Evolutionary conservation across 108 stramenopile genomes (phyloP), one percentile per base, ranked within the genome.

Genomic region (Cyclostephanos tholiformis): DNA sequence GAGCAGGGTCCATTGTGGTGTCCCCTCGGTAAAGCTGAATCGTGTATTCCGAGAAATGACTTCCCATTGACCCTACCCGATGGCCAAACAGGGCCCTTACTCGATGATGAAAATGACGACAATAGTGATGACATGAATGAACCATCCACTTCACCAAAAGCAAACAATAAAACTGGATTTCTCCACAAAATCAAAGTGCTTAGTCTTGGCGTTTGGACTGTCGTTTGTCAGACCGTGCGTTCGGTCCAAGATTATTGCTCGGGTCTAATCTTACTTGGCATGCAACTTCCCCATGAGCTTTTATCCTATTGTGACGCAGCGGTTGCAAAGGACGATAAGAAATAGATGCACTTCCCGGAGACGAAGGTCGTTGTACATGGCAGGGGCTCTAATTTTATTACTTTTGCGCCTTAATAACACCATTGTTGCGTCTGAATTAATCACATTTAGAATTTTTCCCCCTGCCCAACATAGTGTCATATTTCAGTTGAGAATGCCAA

Each of bases 401-500:
- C 17, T 32, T 58, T 58, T 30, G 13, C 27, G 23, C 29, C 25
- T 26, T 8, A 26, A 26, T 56, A 0, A 13, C 22, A 23, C 12
- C n/a, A 53, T 20, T 20, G 0, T 53, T 53, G 52, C 8, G 19
- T 53, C 23, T 27, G 27, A 46, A 46, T 46, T 17, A 16, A 46
- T 46, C 12, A 16, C 14, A 16, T 16, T 17, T 41, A 41, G 0
- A 16, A 46, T 3, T 1, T 16, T 16, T 46, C 16, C 3, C 44
- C 2, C 14, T 46, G 14, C 1, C 14, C 13, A 3, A 14, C 14
- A 12, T 14, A 46, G 3, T 3, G 12, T 46, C 59, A n/a, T 81
- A 75, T 55, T 66, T 76, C 52, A 72, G 57, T 75, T 70, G 72
- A 49, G 35, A 77, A 72, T 65, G 60, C 22, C 75, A 5, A 76